A percentile compares a stretch with the other conserved stretches of the same genome.
Evolutionary conservation across 371 early-diverging fungal genomes (phyloP).

Genomic region (Saksenaea oblongispora): DNA sequence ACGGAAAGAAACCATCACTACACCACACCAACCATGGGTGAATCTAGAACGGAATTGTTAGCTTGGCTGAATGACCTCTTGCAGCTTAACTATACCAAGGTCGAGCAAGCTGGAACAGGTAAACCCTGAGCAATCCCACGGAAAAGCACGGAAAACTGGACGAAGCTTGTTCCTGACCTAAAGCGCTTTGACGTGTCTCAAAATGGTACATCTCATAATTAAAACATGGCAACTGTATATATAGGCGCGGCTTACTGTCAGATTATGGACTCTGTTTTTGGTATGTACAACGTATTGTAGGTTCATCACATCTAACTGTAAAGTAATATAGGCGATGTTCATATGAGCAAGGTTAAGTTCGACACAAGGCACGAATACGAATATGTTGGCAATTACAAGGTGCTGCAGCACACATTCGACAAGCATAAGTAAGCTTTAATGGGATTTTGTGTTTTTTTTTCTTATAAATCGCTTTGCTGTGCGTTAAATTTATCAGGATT

Average conservation of each 20-base stretch:
- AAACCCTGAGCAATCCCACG: constrained; percentile 11
- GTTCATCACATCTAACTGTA: not conserved
- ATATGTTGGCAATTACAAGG: constrained; percentile 89
- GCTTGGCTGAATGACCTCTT: constrained; percentile 92
- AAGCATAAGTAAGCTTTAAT: constrained; percentile 80
- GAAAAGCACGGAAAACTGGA: not conserved
- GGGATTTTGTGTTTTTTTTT: constrained; percentile 16
- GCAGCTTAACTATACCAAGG: constrained; percentile 84
- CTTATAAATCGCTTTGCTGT: not conserved
- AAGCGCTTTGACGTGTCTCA: not conserved
- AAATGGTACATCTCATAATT: not conserved
- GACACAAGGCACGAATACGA: constrained; percentile 92
- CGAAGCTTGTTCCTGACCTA: not conserved
- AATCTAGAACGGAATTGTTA: constrained; percentile 84
- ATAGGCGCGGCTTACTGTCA: constrained; percentile 84
- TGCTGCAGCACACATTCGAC: constrained; percentile 82
- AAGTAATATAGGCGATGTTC: constrained; percentile 66
- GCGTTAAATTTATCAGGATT: constrained; percentile 32
- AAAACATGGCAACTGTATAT: not conserved
- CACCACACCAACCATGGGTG: no score
- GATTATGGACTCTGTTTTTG: constrained; percentile 84
- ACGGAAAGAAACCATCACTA: constrained; percentile 1
- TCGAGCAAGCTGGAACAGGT: constrained; percentile 94
- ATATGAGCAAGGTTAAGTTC: constrained; percentile 85
- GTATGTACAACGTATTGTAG: constrained; percentile 22